Conservation (phyloP, 1,139 yeast species). For the Taphrina confusa region DNA sequence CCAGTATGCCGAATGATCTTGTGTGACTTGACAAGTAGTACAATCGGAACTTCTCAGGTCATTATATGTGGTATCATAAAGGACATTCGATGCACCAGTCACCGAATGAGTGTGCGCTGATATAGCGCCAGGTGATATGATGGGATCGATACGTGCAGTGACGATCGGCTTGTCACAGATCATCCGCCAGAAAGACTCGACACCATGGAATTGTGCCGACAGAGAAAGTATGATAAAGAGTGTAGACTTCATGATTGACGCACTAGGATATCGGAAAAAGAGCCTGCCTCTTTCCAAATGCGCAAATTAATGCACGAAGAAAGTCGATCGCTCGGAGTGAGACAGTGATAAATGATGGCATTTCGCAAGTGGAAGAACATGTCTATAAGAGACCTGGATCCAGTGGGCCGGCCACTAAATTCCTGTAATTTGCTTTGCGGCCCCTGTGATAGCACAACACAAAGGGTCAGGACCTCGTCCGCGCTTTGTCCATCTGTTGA, state of each 20-base stretch:
- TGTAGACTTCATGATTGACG: constrained; percentile 12
- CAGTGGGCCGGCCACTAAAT: neutral
- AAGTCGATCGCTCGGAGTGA: too few relatives aligned
- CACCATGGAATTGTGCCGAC: constrained; percentile 13
- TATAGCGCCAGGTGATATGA: constrained; percentile 30
- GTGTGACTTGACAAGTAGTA: constrained; percentile 33
- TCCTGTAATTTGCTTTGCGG: constrained; percentile 5
- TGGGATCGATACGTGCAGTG: constrained; percentile 34
- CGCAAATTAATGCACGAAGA: too few relatives aligned
- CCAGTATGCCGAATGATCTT: constrained; percentile 36
- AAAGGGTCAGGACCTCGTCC: neutral
- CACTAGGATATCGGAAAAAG: neutral
- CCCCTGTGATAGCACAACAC: neutral
- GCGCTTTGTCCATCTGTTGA: neutral
- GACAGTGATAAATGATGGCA: too few relatives aligned
- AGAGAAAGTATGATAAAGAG: constrained; percentile 15
- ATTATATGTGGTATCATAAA: constrained; percentile 16
- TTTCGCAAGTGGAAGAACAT: neutral
- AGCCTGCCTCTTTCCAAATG: neutral
- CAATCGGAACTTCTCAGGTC: constrained; percentile 24
- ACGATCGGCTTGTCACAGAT: constrained; percentile 21
- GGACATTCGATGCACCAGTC: constrained; percentile 22
- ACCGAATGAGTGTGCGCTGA: constrained; percentile 30
- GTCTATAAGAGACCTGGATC: neutral
- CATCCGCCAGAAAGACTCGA: constrained; percentile 32